Conservation (phyloP, 202 grass and related monocot species). For the Panicum virgatum region DNA sequence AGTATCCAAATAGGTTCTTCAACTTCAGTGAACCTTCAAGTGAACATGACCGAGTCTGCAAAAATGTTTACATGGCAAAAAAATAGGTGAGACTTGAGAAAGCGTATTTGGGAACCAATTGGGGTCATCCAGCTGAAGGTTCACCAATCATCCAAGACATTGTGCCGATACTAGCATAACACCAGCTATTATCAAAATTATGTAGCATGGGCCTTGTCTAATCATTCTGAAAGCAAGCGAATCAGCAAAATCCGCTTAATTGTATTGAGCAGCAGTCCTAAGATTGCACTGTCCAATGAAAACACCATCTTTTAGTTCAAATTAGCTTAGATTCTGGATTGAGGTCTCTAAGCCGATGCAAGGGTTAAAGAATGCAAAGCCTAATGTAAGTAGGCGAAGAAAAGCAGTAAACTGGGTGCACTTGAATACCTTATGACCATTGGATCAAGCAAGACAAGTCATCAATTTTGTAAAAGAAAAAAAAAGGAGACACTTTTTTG, state of each 20-base stretch:
- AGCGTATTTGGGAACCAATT: slow-evolving; percentile 10
- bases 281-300: not conserved
- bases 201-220: not conserved
- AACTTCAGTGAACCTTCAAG: slow-evolving; percentile 75
- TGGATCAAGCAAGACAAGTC: not conserved
- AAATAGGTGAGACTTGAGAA: slow-evolving; percentile 27
- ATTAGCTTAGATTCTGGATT: not conserved
- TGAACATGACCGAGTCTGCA: slow-evolving; percentile 63
- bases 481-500: not conserved
- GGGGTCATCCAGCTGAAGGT: not conserved
- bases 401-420: not conserved
- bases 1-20: slow-evolving; percentile 84
- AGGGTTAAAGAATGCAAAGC: not conserved
- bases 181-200: slow-evolving; percentile 1
- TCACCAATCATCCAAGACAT: not conserved
- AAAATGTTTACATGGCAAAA: slow-evolving; percentile 15
- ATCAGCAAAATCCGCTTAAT: not conserved
- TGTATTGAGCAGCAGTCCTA: not conserved
- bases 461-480: slow-evolving; percentile 1
- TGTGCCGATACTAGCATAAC: not conserved
- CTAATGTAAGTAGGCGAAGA: not conserved
- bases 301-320: not conserved
- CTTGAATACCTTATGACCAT: not conserved
- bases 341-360: slow-evolving; percentile 3
- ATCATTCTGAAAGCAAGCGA: not conserved